These are phyloP conservation scores for Talaromyces sp. DNA, from an alignment of 2,329 filamentous ascomycete genomes.

Conservation along the genomic window DNA sequence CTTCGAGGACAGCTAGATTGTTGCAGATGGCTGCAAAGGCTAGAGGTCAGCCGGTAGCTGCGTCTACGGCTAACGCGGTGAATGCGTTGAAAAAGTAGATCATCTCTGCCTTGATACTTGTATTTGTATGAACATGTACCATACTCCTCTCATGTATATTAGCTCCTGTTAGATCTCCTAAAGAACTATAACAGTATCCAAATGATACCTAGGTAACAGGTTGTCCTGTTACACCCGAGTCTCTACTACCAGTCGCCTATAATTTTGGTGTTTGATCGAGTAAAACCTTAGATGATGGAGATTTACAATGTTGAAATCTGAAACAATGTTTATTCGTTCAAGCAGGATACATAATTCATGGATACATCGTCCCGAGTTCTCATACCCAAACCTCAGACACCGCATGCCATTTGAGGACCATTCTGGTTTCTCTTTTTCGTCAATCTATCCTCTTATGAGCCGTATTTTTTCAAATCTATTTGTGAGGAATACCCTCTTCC, in stretches of 20 bases:
- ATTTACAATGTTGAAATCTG: not conserved
- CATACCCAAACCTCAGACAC: not conserved
- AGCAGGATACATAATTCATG: not conserved
- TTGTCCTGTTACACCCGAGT: not conserved
- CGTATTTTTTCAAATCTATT: not conserved
- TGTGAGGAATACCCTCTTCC: constrained; percentile 57
- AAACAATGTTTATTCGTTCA: not conserved
- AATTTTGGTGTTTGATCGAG: not conserved
- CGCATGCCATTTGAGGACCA: not conserved
- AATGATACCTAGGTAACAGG: too few relatives aligned
- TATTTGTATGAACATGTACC: constrained; percentile 13
- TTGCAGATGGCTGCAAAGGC: constrained; percentile 49
- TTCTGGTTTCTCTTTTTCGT: not conserved
- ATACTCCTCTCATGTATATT: constrained; percentile 20
- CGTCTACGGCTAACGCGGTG: constrained; percentile 25
- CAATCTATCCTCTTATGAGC: not conserved
- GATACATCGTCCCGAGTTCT: not conserved
- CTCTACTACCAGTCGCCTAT: not conserved
- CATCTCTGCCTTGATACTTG: not conserved
- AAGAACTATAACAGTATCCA: not conserved
- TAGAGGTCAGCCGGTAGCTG: constrained; percentile 28
- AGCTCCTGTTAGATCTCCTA: not conserved
- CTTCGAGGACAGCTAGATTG: constrained; percentile 61
- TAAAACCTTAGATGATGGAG: not conserved
- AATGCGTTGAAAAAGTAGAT: constrained; percentile 24